Evolutionary conservation across 345 rosid species (phyloP).

Genomic region (Camelina hispida): DNA sequence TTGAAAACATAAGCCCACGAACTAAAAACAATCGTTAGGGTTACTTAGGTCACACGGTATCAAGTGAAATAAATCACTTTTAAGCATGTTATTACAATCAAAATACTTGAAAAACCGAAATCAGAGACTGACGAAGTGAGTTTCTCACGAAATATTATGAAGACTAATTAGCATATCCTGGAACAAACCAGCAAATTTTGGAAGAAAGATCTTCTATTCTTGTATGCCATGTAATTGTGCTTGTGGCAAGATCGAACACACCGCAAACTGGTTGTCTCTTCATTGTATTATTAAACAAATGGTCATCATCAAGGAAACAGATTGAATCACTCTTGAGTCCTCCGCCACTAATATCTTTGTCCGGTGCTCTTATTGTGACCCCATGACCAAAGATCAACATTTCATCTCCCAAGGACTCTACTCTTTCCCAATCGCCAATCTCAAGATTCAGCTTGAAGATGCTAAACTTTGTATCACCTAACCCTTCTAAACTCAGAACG

Average conservation of each 20-base stretch:
- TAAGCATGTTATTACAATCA: background rate
- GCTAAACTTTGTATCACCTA: background rate
- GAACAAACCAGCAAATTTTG: slow-evolving; percentile 33
- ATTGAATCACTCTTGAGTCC: slow-evolving; percentile 34
- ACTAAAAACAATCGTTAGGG: too few relatives aligned
- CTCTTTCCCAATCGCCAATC: slow-evolving; percentile 28
- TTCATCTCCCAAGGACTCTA: slow-evolving; percentile 29
- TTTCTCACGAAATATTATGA: background rate
- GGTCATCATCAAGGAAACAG: slow-evolving; percentile 20
- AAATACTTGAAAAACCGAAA: background rate
- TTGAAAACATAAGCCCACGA: too few relatives aligned
- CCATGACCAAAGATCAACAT: slow-evolving; percentile 37
- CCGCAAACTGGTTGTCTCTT: slow-evolving; percentile 3
- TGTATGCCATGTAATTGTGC: slow-evolving; percentile 18
- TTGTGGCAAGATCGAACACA: slow-evolving; percentile 19
- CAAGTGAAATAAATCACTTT: background rate
- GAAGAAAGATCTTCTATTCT: slow-evolving; percentile 4
- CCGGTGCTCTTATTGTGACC: slow-evolving; percentile 26
- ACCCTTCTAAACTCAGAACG: slow-evolving; percentile 5
- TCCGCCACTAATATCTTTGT: slow-evolving; percentile 9
- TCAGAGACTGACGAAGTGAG: background rate
- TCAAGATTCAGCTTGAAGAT: slow-evolving; percentile 23
- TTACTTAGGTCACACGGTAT: too few relatives aligned
- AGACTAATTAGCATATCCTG: slow-evolving; percentile 21
- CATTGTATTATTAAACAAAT: background rate